Base-by-base conservation (phyloP, 495 filamentous ascomycete genomes). In the Penicillium herquei region DNA sequence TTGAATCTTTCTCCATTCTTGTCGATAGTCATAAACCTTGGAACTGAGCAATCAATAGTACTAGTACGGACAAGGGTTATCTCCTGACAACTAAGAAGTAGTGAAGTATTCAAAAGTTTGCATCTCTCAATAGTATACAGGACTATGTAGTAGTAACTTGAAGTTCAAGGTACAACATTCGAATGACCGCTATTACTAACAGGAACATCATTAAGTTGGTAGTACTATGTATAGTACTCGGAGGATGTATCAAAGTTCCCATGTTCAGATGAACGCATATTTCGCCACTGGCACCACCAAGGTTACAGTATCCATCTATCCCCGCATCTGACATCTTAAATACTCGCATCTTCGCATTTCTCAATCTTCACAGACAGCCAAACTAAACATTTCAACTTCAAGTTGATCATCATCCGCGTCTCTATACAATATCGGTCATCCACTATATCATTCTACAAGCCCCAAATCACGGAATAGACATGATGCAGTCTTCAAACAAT, bases 401-500 rank as follows among this genome's bases (percentile, higher is more conserved):
- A 37, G 2, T 37, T 6, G 7, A 37, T 9, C 8, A 37, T 6
- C 34, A 37, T 37, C 12, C 21, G 21, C 1, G 18, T 42, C 18
- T 14, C 17, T 42, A 10, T 13, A 39, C 14, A 42, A 17, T 42
- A 42, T 18, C 39, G 14, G 5, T 16, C 7, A 17, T 17, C 8
- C n/a, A 9, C n/a, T 2, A 3, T 6, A 42, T 8, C 17, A 8
- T 8, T 17, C n/a, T 5, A 14, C 39, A 16, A n/a, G 18, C 39
- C 14, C 18, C 39, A 42, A n/a, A 42, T 17, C 39, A 26, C 21
- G 21, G 21, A 26, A 4, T 26, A 4, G 21, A 26, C 4, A 26
- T 26, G 21, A 58, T 58, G 55, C 56, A 56, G 44, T 47, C 61
- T 14, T 40, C 30, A 16, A 51, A 58, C 18, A 26, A 53, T 18